Conservation (phyloP, 768 basidiomycete genomes). For the Hericium erinaceus region DNA sequence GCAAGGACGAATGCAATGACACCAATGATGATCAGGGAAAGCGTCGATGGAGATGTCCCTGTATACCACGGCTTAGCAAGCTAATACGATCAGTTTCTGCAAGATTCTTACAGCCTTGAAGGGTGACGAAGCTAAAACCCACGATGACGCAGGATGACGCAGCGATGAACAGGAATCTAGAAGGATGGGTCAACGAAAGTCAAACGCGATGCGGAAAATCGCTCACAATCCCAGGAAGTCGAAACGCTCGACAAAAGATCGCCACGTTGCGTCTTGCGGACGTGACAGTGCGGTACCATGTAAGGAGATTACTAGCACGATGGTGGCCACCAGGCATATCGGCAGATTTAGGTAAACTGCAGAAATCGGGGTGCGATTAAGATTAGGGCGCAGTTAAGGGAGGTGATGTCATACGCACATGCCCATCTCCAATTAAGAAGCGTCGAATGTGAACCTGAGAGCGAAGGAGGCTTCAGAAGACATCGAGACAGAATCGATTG, state of each 20-base stretch:
- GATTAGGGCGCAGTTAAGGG: constrained; percentile 12
- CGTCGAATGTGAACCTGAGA: constrained; percentile 13
- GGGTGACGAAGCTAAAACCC: constrained; percentile 71
- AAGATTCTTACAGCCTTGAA: neutral
- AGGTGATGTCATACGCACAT: constrained; percentile 42
- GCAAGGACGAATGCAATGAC: constrained; percentile 44
- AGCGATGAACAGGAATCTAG: constrained; percentile 62
- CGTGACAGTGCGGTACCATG: constrained; percentile 41
- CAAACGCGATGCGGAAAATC: constrained; percentile 13
- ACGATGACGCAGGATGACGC: constrained; percentile 69
- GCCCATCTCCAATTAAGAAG: constrained; percentile 72
- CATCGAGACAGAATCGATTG: neutral
- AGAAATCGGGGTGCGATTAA: neutral
- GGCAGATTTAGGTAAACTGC: constrained; percentile 81
- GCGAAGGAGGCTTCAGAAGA: neutral
- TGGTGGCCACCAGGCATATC: constrained; percentile 50
- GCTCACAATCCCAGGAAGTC: constrained; percentile 76
- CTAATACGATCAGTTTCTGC: neutral
- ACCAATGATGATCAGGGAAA: constrained; percentile 51
- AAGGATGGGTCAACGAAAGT: constrained; percentile 10
- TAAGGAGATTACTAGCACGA: constrained; percentile 52
- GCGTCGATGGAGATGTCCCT: constrained; percentile 61
- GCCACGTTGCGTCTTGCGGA: constrained; percentile 46
- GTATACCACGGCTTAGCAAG: constrained; percentile 5
- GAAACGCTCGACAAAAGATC: constrained; percentile 43